Base-by-base conservation (phyloP, 2,329 filamentous ascomycete genomes). In the Xylaria sp. region DNA sequence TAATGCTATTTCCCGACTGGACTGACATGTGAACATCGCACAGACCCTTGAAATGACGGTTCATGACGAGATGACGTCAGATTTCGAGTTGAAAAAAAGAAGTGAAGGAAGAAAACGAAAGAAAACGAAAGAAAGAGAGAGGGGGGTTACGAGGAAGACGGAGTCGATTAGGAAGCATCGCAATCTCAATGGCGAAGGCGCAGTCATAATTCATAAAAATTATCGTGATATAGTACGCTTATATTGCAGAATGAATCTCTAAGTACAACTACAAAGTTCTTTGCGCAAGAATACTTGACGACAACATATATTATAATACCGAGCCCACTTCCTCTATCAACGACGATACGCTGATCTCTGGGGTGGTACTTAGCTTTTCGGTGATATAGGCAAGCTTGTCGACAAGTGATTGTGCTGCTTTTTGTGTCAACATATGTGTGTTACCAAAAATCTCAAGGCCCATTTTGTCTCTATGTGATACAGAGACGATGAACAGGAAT, bases 391-490 rank as follows among this genome's bases (percentile, higher is more conserved):
- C 49, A 54, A 60, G 49, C 19, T 60, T 46, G 5, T 49, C 21
- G 8, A 49, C 42, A 25, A 60, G 40, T 21, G 15, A 38, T 21
- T 60, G 40, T 9, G 49, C 50, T 21, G 43, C 49, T 38, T 60
- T 49, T n/a, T 19, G 57, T 17, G 19, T 60, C 42, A 60, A 14
- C n/a, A 60, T n/a, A 31, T 54, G 57, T 4, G 49, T 54, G 21
- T 60, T 54, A 25, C 57, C 42, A 60, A 49, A 40, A 7, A 60
- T 14, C 21, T 60, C 50, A 42, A 60, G 6, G 28, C 50, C 23
- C 9, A 54, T 31, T 7, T 23, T 31, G 14, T 42, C 35, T 21
- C 50, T 40, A n/a, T 60, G 38, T 12, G 57, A 49, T 21, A 46
- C 38, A 1, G 57, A 60, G 14, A 60, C 42, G 12, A 60, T 31